These are phyloP conservation scores for Begonia masoniana DNA, from an alignment of 306 rosid genomes.

Conservation along the genomic window DNA sequence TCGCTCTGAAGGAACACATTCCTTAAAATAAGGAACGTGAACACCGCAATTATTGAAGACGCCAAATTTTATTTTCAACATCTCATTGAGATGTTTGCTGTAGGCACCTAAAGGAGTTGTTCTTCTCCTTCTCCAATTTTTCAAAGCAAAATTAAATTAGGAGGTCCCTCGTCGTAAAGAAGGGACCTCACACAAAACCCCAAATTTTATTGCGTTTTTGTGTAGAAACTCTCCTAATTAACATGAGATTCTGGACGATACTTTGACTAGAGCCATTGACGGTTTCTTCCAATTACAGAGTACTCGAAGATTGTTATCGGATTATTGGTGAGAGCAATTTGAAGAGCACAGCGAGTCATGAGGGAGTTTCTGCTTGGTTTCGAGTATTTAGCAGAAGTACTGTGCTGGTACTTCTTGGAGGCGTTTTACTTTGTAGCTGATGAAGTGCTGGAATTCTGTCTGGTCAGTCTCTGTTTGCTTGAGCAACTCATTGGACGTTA, in stretches of 20 bases:
- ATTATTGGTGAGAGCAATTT: background rate
- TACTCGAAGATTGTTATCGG: background rate
- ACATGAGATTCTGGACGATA: background rate
- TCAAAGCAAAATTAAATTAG: too few relatives aligned
- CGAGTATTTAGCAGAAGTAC: constrained; percentile 24
- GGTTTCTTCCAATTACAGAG: background rate
- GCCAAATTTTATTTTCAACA: too few relatives aligned
- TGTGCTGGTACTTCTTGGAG: constrained; percentile 23
- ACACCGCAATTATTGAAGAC: too few relatives aligned
- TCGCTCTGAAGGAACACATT: too few relatives aligned
- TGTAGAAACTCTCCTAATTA: background rate
- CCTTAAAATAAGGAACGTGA: too few relatives aligned
- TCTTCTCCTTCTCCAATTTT: too few relatives aligned
- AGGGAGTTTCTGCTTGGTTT: constrained; percentile 9
- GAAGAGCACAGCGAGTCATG: background rate
- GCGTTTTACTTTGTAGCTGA: constrained; percentile 25
- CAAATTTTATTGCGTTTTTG: background rate
- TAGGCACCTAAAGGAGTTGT: too few relatives aligned
- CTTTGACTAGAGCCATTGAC: background rate
- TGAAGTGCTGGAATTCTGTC: constrained; percentile 17
- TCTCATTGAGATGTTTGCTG: too few relatives aligned
- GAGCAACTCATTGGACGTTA: constrained; percentile 19
- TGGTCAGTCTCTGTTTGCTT: constrained; percentile 19
- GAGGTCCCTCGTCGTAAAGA: too few relatives aligned
- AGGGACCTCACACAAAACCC: too few relatives aligned